phyloP scores from a whole-genome alignment of 768 basidiomycete genomes.

The Boletus huronensis region DNA sequence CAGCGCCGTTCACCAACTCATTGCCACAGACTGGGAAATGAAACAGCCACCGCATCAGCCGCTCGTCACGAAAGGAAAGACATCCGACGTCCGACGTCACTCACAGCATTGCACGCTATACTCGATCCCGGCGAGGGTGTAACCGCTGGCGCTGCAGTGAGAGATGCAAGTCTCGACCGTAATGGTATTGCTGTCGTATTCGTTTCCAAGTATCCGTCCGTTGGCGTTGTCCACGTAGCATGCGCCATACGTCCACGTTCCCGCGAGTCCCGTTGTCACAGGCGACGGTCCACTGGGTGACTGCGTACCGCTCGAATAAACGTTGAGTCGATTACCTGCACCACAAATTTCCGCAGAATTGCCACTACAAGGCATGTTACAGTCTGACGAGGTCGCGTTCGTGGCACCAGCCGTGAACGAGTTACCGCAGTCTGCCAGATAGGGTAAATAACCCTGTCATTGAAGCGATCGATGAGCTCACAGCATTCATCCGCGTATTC shows the following conservation, averaged over 20 bases:
- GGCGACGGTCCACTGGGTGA: neutral
- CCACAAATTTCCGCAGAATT: constrained; percentile 58
- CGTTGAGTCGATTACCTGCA: constrained; percentile 52
- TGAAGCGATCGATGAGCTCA: constrained; percentile 30
- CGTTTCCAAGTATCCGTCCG: constrained; percentile 55
- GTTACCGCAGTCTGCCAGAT: constrained; percentile 59
- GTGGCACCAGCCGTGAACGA: constrained; percentile 44
- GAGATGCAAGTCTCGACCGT: constrained; percentile 66
- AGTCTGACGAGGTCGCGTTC: constrained; percentile 48
- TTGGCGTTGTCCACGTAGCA: constrained; percentile 73
- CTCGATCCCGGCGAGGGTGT: constrained; percentile 68
- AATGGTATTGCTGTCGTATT: constrained; percentile 36
- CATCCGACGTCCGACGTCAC: constrained; percentile 16
- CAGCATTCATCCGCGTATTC: constrained; percentile 68
- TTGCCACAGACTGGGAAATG: constrained; percentile 62
- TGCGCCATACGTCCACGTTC: constrained; percentile 55
- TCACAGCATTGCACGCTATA: constrained; percentile 51
- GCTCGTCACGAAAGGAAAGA: neutral
- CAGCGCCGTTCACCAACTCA: constrained; percentile 58
- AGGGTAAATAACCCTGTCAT: neutral
- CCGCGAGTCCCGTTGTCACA: constrained; percentile 24
- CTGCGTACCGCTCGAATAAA: constrained; percentile 73
- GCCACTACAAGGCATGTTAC: constrained; percentile 60
- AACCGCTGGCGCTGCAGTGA: constrained; percentile 51
- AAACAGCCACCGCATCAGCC: neutral